A percentile compares a stretch with the other conserved stretches of the same genome.
Conservation (phyloP, 352 stramenopile species). For the Phytophthora meadii region DNA sequence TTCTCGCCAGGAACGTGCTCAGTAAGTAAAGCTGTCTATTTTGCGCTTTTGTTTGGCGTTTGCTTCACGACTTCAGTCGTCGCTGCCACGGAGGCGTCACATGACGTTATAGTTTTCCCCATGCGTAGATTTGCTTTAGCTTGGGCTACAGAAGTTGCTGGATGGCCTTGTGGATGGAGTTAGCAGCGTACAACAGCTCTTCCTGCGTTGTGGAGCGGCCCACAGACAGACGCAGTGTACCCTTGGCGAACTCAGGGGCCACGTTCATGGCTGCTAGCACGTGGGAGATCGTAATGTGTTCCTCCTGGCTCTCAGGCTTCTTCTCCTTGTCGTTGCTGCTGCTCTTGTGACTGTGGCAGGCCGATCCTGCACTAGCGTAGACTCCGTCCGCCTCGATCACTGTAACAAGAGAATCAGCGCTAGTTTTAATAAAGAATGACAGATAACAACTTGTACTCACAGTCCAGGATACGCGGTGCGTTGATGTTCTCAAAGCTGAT, state of each 20-base stretch:
- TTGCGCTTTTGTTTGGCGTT: conserved; percentile 21
- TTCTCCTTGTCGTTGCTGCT: conserved; percentile 25
- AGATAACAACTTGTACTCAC: conserved; percentile 34
- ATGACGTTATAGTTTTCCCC: conserved; percentile 24
- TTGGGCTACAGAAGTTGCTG: conserved; percentile 36
- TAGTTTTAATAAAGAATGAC: neutral
- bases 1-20: conserved; percentile 30
- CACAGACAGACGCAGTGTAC: conserved; percentile 95
- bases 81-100: conserved; percentile 2
- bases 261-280: conserved; percentile 96
- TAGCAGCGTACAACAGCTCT: conserved; percentile 88
- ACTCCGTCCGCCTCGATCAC: conserved; percentile 87
- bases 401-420: conserved; percentile 2
- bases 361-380: conserved; percentile 93
- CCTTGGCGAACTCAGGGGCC: conserved; percentile 84
- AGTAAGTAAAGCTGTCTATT: conserved; percentile 38
- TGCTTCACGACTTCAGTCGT: conserved; percentile 11
- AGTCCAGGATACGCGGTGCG: conserved; percentile 85
- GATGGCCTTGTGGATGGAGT: conserved; percentile 77
- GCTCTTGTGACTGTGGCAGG: conserved; percentile 90
- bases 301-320: conserved; percentile 24
- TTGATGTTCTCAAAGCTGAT: conserved; percentile 92
- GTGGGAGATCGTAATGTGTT: conserved; percentile 78
- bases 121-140: neutral
- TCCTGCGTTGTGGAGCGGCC: conserved; percentile 89